A percentile compares a stretch with the other conserved stretches of the same genome.
phyloP scores from a whole-genome alignment of 1,284 basidiomycete genomes.

The Leccinum pachyderme region DNA sequence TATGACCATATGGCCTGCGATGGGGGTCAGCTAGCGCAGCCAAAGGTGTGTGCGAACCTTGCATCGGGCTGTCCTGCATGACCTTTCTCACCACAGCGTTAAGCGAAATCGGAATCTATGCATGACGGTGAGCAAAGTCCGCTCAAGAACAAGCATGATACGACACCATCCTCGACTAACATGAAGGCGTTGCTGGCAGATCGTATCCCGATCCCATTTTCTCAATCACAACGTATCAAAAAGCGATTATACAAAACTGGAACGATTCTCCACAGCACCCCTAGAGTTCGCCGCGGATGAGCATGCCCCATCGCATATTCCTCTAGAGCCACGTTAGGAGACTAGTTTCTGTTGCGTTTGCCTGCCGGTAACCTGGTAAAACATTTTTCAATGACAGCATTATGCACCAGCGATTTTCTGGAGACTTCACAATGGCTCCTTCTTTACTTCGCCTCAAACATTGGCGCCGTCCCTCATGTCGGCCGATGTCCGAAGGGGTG shows the following conservation, averaged over 20 bases:
- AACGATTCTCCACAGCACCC: constrained; percentile 31
- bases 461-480: constrained; percentile 47
- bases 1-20: constrained; percentile 96
- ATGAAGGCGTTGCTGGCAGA: constrained; percentile 15
- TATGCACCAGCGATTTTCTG: constrained; percentile 66
- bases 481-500: no score
- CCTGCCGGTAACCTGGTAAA: constrained; percentile 13
- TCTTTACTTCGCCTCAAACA: constrained; percentile 57
- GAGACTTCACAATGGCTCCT: constrained; percentile 56
- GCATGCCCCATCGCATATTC: constrained; percentile 46
- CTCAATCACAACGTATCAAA: constrained; percentile 9
- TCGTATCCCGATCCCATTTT: constrained; percentile 3
- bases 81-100: constrained; percentile 60
- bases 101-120: constrained; percentile 57
- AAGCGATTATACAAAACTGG: constrained; percentile 29
- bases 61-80: not conserved
- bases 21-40: constrained; percentile 81
- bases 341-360: constrained; percentile 78
- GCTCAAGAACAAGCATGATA: constrained; percentile 42
- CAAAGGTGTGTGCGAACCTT: constrained; percentile 67
- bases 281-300: constrained; percentile 51
- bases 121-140: constrained; percentile 75
- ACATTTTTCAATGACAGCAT: not conserved
- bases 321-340: constrained; percentile 66
- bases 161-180: constrained; percentile 31